phyloP scores from a whole-genome alignment of 2,329 filamentous ascomycete genomes.

The Aureobasidium pullulans region DNA sequence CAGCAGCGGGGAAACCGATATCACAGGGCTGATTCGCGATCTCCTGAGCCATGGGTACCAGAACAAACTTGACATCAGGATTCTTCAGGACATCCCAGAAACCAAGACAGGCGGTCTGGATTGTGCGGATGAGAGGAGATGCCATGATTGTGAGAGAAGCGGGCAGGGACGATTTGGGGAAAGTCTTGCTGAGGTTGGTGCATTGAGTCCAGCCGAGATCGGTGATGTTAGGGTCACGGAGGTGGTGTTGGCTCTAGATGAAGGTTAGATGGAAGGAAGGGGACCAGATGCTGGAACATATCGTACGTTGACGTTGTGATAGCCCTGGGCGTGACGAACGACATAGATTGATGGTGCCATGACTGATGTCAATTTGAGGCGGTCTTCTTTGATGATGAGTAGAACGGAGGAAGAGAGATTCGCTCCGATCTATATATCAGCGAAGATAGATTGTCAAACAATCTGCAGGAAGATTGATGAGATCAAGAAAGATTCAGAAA shows the following conservation, averaged over 20 bases:
- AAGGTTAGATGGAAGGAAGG: neutral
- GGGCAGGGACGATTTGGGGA: conserved; percentile 58
- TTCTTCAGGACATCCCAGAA: neutral
- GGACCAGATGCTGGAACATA: conserved; percentile 35
- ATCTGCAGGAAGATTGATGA: neutral
- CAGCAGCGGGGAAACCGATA: neutral
- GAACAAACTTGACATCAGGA: conserved; percentile 4
- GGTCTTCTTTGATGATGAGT: neutral
- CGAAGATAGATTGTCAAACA: too few species aligned
- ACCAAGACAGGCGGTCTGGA: conserved; percentile 56
- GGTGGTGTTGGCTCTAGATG: conserved; percentile 6
- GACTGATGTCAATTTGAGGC: neutral
- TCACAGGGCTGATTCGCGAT: conserved; percentile 12
- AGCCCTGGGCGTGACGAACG: conserved; percentile 66
- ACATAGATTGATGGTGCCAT: conserved; percentile 52
- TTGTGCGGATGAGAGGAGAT: conserved; percentile 71
- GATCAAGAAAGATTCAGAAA: neutral
- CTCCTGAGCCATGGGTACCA: conserved; percentile 7
- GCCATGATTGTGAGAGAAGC: conserved; percentile 57
- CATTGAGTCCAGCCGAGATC: conserved; percentile 69
- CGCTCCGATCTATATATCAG: too few species aligned
- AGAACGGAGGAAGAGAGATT: too few species aligned
- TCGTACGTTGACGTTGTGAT: conserved; percentile 66
- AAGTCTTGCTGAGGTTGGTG: conserved; percentile 50
- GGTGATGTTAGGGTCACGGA: conserved; percentile 72